Evolutionary conservation across 306 rosid species (phyloP), one percentile per base, ranked within the genome.

Genomic region (Pterocarpus santalinus): DNA sequence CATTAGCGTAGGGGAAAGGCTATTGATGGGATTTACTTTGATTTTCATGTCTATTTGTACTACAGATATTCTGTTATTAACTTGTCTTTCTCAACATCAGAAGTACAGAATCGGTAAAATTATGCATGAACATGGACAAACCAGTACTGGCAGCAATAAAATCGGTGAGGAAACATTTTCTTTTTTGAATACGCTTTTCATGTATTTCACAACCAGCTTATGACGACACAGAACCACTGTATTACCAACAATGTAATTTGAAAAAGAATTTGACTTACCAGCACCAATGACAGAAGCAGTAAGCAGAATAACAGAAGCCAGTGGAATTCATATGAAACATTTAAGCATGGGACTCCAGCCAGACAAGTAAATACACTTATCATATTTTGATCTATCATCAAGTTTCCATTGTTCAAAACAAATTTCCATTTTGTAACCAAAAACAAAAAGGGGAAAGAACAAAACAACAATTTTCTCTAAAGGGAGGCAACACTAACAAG

Each of bases 61-160:
- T 67, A 14, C 4, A 30, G 65, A 11, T 58, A 13, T 7, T 61
- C 66, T 47, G 63, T 47, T 70, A 69, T 67, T 72, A 69, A 56
- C 57, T 77, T 56, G 30, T 22, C 61, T 39, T 56, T 81, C 34
- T 72, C 80, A 66, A 44, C 56, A 75, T 57, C 92, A 94, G 97
- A 94, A 94, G 81, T 94, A 92, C 78, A 94, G 98, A 86, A 91
- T 94, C 51, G 90, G 96, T 84, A 92, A 85, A 86, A 89, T 80
- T 80, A 80, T 88, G 80, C 90, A 88, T 44, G 96, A 22, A 22
- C 28, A 22, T 22, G 28, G 95, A 61, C 98, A 92, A 76, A 65
- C 87, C 43, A 92, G 60, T 63, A 71, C 80, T 79, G 82, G 85
- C 72, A 60, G 71, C 73, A 83, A 30, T 76, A 94, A 88, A 88